Evolutionary conservation across 2,329 filamentous ascomycete species (phyloP), one percentile per base, ranked within the genome.

Genomic region (Xylaria polymorpha): DNA sequence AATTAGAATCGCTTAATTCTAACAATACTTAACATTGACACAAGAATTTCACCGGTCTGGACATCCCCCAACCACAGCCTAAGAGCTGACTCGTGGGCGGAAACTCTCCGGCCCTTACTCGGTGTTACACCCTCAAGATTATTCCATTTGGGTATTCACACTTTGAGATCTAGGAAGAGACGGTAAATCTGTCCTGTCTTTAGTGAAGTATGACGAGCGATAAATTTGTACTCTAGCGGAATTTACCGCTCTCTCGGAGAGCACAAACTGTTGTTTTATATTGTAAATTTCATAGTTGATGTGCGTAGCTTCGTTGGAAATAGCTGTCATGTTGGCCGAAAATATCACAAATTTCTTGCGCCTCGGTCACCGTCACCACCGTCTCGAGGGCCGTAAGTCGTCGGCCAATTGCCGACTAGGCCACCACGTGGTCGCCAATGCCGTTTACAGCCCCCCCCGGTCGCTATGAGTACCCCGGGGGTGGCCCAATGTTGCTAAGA

Each of bases 361-460:
- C 14, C 50, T 10, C 53, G n/a, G 37, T 46, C 39, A 20, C 20
- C 9, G 20, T 29, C 22, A 8, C 4, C 14, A 14, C 25, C 35
- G 37, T 35, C 46, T 32, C 18, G 10, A 55, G 20, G n/a, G 25
- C 46, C 6, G 39, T 63, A 8, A 53, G 44, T 25, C 15, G 18
- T 43, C 37, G 14, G 39, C 41, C 48, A 61, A 65, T n/a, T 48
- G 4, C 22, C 56, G 56, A 57, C 9, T 25, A 39, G 14, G 8
- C n/a, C 5, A 15, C 57, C 57, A 66, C 62, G 62, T 66, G 62
- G 44, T 32, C 15, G 37, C 22, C n/a, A 32, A 18, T 15, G 9
- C 29, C 9, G 18, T 22, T 35, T n/a, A n/a, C 29, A 51, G 44
- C 44, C 39, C 48, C 37, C 15, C 15, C 41, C 7, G 3, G 9